Evolutionary conservation across 78 protist genomes (phyloP).

Genomic region (Dictyostelium brefeldianum): DNA sequence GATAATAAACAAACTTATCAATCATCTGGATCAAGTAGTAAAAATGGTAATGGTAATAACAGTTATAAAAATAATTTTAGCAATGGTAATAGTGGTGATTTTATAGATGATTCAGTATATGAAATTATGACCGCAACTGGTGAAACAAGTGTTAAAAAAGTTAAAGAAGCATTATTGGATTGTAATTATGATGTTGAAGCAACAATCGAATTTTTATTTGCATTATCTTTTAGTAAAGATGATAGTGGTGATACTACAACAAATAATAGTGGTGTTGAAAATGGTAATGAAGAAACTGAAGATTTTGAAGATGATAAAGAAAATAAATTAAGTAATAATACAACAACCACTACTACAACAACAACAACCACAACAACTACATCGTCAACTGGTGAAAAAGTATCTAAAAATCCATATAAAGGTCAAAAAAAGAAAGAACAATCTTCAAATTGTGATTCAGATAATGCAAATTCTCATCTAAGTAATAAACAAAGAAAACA

Average conservation of each 20-base stretch:
- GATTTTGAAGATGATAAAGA: constrained; percentile 14
- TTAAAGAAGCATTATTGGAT: constrained; percentile 72
- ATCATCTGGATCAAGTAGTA: background rate
- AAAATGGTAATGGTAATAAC: background rate
- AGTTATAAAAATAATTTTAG: background rate
- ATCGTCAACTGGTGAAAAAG: background rate
- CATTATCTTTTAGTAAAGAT: constrained; percentile 15
- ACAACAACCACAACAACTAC: constrained; percentile 53
- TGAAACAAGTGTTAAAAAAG: constrained; percentile 55
- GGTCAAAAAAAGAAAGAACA: constrained; percentile 7
- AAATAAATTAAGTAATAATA: background rate
- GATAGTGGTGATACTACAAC: background rate
- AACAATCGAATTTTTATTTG: constrained; percentile 57
- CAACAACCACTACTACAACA: constrained; percentile 19
- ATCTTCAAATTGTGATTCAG: no score
- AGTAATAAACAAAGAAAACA: constrained; percentile 52
- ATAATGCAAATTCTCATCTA: background rate
- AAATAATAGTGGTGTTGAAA: background rate
- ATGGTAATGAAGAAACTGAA: background rate
- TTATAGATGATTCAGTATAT: constrained; percentile 34
- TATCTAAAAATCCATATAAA: constrained; percentile 61
- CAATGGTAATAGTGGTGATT: background rate
- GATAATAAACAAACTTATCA: constrained; percentile 12
- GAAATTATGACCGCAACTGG: constrained; percentile 71
- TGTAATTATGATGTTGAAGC: constrained; percentile 57